Evolutionary conservation across 2,329 filamentous ascomycete species (phyloP), one percentile per base, ranked within the genome.

Genomic region (Fusarium camptoceras): DNA sequence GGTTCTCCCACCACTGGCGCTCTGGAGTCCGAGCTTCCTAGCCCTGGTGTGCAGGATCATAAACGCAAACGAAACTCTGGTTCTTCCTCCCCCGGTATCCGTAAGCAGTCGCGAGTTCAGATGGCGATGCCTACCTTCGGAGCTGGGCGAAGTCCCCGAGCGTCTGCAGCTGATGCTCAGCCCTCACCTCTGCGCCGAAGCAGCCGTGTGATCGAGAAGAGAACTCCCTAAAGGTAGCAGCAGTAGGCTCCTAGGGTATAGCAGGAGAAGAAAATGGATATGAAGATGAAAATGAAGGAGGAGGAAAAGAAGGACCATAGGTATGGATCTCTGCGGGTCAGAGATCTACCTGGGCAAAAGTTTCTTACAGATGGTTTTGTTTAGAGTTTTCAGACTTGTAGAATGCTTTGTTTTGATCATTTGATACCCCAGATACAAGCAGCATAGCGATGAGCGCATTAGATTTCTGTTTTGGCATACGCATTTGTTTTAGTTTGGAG

Each of bases 251-350:
- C n/a, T 51, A 22, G 43, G 30, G 27, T 44, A 11, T 41, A 34
- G 16, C 31, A 37, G 31, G 34, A 18, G n/a, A 37, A 37, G 5
- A 6, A 12, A 12, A 10, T 16, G 10, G 18, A 37, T 7, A n/a
- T 37, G 18, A n/a, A 37, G 18, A 37, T n/a, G 34, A 37, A 10
- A 14, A 30, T 12, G 18, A 18, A 18, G 31, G n/a, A 11, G 34
- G 18, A 37, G 34, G 11, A 37, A 15, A 24, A 25, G 28, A 20
- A 25, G 55, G 25, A 25, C 34, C 20, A 31, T 43, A 12, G 15
- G 50, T 43, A 55, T 24, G 41, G 6, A 24, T 63, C 54, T 55
- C 67, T 71, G 67, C 67, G 25, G 67, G 67, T 25, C 53, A 34
- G 50, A 57, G 43, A 30, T 37, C 20, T 47, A 20, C 27, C 18